Percentiles rank a stretch among this genome's conserved stretches.
Conservation (phyloP, 805 yeast species). For the Pichia insulana region DNA sequence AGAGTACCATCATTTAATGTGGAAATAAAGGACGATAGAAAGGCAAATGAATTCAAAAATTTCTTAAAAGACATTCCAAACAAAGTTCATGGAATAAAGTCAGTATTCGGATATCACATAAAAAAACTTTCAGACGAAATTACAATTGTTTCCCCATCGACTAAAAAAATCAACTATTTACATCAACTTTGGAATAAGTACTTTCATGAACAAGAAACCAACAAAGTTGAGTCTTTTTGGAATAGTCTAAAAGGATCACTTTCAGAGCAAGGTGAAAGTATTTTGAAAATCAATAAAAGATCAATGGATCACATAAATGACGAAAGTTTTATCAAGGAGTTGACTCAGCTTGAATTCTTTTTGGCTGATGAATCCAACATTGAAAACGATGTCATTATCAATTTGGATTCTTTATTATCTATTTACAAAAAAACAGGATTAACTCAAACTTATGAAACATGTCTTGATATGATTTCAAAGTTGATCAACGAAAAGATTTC, state of each 20-base stretch:
- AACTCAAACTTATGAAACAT: conserved; percentile 34
- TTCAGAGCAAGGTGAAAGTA: conserved; percentile 7
- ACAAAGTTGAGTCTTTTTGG: conserved; percentile 33
- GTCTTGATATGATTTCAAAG: conserved; percentile 30
- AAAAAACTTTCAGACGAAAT: conserved; percentile 23
- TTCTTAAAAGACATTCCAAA: conserved; percentile 22
- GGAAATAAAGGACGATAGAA: conserved; percentile 17
- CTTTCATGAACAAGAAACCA: conserved; percentile 22
- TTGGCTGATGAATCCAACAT: conserved; percentile 15
- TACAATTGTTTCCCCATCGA: conserved; percentile 14
- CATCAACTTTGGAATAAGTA: conserved; percentile 20
- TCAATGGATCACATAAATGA: conserved; percentile 33
- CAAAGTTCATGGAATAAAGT: conserved; percentile 12
- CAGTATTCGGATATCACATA: conserved; percentile 10
- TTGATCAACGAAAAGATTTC: conserved; percentile 9
- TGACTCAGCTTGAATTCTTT: conserved; percentile 39
- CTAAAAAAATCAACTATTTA: conserved; percentile 2
- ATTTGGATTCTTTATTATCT: conserved; percentile 35
- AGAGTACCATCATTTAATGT: conserved; percentile 18
- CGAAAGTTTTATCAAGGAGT: conserved; percentile 38
- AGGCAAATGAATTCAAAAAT: conserved; percentile 11
- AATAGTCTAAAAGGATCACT: conserved; percentile 21
- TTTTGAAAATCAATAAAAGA: conserved; percentile 15
- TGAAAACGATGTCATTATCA: conserved; percentile 26
- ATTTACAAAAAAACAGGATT: conserved; percentile 36